Conservation (phyloP, 768 basidiomycete species). For the Baorangia bicolor region DNA sequence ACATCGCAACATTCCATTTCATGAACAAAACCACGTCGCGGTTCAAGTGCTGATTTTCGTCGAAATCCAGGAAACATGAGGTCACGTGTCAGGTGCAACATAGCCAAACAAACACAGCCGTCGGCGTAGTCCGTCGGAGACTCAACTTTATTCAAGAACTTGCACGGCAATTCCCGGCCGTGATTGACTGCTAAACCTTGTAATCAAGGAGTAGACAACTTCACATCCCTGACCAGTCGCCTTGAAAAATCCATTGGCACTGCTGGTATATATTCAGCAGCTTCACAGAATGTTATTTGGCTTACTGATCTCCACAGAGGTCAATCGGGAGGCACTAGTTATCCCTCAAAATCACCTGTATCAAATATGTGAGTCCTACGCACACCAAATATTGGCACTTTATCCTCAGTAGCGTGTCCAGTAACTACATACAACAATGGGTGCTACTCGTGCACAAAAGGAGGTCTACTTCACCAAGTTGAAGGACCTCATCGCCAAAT, state of each 20-base stretch:
- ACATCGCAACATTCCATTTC: slow-evolving; percentile 86
- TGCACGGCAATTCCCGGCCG: slow-evolving; percentile 21
- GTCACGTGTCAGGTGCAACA: slow-evolving; percentile 9
- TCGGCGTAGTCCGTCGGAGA: slow-evolving; percentile 23
- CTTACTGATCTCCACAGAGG: slow-evolving; percentile 51
- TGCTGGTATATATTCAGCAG: slow-evolving; percentile 46
- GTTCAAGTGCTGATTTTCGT: too few relatives aligned
- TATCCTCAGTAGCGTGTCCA: slow-evolving; percentile 5
- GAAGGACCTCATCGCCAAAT: slow-evolving; percentile 87
- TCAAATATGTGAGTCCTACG: slow-evolving; percentile 27
- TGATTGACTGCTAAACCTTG: slow-evolving; percentile 25
- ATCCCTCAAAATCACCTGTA: slow-evolving; percentile 23
- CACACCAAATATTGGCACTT: not conserved
- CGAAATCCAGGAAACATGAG: not conserved
- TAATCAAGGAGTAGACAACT: slow-evolving; percentile 7
- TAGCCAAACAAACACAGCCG: not conserved
- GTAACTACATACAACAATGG: slow-evolving; percentile 61
- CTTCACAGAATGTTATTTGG: not conserved
- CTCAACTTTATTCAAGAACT: slow-evolving; percentile 33
- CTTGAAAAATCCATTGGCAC: slow-evolving; percentile 98
- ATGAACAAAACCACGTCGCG: slow-evolving; percentile 17
- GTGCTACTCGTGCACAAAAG: slow-evolving; percentile 88
- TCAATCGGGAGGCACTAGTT: slow-evolving; percentile 88
- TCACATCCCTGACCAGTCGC: slow-evolving; percentile 43
- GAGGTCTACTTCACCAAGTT: slow-evolving; percentile 90